These are phyloP conservation scores for Tuber aestivum DNA, from an alignment of 495 filamentous ascomycete genomes.

Conservation along the genomic window DNA sequence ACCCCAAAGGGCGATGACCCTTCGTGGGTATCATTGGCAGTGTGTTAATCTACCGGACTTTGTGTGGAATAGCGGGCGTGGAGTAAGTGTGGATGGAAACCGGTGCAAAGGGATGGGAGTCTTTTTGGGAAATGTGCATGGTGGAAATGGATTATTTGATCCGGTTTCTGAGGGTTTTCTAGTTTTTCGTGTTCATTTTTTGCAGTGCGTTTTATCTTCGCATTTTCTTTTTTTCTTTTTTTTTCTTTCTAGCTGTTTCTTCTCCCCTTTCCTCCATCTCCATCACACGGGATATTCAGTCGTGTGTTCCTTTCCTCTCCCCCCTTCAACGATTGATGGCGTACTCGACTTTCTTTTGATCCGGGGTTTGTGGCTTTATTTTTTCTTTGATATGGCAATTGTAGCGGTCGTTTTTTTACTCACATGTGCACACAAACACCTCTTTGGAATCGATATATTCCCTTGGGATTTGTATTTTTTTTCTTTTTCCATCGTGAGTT, in stretches of 20 bases:
- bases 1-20: neutral
- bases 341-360: neutral
- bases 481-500: neutral
- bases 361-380: neutral
- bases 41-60: neutral
- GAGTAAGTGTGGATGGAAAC: neutral
- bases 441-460: neutral
- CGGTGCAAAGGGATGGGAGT: neutral
- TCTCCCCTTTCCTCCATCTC: neutral
- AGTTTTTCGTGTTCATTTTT: neutral
- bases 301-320: neutral
- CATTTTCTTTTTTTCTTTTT: too few species aligned
- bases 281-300: neutral
- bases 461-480: neutral
- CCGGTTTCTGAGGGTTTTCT: neutral
- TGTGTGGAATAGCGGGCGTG: neutral
- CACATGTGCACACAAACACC: neutral
- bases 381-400: neutral
- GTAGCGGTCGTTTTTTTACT: neutral
- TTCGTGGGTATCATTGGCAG: neutral
- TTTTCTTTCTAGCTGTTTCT: neutral
- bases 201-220: neutral
- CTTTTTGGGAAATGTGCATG: slow-evolving; percentile 1
- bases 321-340: neutral
- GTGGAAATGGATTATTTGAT: neutral